Percentiles rank a stretch among this genome's conserved stretches.
These are phyloP conservation scores for Entoloma clypeatum DNA, from an alignment of 1,284 basidiomycete genomes.

Conservation along the genomic window DNA sequence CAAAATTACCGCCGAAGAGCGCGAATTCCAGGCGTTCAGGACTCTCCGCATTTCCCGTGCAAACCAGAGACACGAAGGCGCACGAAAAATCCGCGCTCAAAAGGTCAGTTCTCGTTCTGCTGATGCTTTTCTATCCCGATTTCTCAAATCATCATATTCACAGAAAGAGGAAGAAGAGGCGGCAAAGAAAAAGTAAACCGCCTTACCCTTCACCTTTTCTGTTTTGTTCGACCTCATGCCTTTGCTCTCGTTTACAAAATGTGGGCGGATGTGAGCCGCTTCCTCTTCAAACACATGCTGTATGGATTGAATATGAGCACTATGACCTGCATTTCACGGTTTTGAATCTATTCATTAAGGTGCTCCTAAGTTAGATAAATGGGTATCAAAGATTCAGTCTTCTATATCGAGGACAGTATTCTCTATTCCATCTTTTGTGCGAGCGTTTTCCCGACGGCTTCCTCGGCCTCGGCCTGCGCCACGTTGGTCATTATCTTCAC, in stretches of 20 bases:
- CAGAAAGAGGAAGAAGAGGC: slow-evolving; percentile 92
- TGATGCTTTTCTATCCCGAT: slow-evolving; percentile 3
- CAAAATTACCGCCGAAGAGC: slow-evolving; percentile 92
- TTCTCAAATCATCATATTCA: slow-evolving; percentile 17
- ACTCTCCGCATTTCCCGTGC: slow-evolving; percentile 88
- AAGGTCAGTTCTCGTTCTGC: slow-evolving; percentile 60
- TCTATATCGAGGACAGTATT: not conserved
- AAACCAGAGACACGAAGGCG: slow-evolving; percentile 82
- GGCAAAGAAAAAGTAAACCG: slow-evolving; percentile 84
- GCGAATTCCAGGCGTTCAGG: slow-evolving; percentile 84
- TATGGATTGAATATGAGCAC: slow-evolving; percentile 32
- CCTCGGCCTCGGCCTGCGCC: slow-evolving; percentile 58
- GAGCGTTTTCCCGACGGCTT: slow-evolving; percentile 50
- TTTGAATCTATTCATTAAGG: slow-evolving; percentile 1
- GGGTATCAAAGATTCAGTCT: not conserved
- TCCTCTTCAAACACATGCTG: slow-evolving; percentile 26
- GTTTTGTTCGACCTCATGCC: slow-evolving; percentile 31
- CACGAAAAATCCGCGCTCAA: slow-evolving; percentile 74
- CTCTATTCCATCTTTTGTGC: slow-evolving; percentile 21
- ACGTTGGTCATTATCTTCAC: slow-evolving; percentile 73
- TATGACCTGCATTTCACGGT: not conserved
- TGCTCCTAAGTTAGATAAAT: slow-evolving; percentile 4
- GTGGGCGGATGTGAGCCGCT: slow-evolving; percentile 21
- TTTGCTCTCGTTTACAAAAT: slow-evolving; percentile 21
- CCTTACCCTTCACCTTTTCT: slow-evolving; percentile 29